phyloP scores from a whole-genome alignment of 2,329 filamentous ascomycete genomes.

The Pestalotiopsis sp. region DNA sequence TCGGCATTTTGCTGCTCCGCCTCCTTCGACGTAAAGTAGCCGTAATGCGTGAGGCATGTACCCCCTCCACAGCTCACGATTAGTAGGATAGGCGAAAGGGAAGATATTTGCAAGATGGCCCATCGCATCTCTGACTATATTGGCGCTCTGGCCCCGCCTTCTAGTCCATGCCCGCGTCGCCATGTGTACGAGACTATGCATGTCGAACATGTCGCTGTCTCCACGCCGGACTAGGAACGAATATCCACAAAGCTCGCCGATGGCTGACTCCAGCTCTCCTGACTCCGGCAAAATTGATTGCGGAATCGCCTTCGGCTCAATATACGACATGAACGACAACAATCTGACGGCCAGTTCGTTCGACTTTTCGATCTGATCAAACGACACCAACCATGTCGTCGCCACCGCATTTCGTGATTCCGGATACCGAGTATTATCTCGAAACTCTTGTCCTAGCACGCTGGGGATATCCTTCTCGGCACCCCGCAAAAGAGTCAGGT shows the following conservation, averaged over 20 bases:
- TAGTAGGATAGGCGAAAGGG: constrained; percentile 12
- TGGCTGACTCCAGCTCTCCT: constrained; percentile 20
- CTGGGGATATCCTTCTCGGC: constrained; percentile 33
- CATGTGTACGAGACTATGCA: constrained; percentile 39
- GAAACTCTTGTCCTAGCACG: constrained; percentile 36
- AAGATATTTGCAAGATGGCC: constrained; percentile 13
- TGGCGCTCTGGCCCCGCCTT: constrained; percentile 11
- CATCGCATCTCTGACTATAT: constrained; percentile 9
- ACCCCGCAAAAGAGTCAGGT: constrained; percentile 35
- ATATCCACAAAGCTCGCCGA: constrained; percentile 36
- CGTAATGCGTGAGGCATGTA: constrained; percentile 31
- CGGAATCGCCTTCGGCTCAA: constrained; percentile 43
- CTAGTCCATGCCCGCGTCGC: constrained; percentile 32
- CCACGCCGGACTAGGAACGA: constrained; percentile 31
- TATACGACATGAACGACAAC: constrained; percentile 41
- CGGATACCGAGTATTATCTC: constrained; percentile 33
- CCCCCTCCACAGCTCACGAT: constrained; percentile 24
- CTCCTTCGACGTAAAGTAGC: constrained; percentile 21
- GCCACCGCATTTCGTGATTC: constrained; percentile 36
- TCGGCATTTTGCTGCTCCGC: constrained; percentile 19
- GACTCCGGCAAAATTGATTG: constrained; percentile 31
- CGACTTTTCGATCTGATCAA: constrained; percentile 35
- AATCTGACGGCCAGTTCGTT: constrained; percentile 34
- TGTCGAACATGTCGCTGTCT: constrained; percentile 32
- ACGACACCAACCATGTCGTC: constrained; percentile 42